Conservation (phyloP, 2,329 filamentous ascomycete genomes). For the Fusarium sublunatum region DNA sequence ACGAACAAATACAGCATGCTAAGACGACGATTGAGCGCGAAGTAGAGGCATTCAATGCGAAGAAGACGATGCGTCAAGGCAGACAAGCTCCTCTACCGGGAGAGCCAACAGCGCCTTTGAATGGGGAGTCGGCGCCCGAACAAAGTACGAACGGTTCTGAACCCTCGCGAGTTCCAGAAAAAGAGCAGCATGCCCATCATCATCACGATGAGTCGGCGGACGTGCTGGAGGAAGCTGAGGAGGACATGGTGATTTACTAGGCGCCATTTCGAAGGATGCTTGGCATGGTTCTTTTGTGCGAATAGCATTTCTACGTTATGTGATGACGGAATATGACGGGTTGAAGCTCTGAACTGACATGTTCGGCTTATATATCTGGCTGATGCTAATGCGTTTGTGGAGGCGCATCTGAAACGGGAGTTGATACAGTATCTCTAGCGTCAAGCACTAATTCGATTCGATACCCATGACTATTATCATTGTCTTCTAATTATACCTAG, state of each 20-base stretch:
- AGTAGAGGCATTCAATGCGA: slow-evolving; percentile 68
- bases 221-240: slow-evolving; percentile 83
- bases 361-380: not conserved
- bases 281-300: not conserved
- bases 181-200: slow-evolving; percentile 23
- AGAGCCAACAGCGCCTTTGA: slow-evolving; percentile 26
- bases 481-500: not conserved
- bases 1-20: slow-evolving; percentile 74
- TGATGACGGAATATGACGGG: not conserved
- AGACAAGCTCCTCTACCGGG: slow-evolving; percentile 8
- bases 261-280: not conserved
- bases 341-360: not conserved
- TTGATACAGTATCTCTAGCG: not conserved
- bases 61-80: slow-evolving; percentile 51
- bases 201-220: slow-evolving; percentile 77
- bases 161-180: slow-evolving; percentile 18
- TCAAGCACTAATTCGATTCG: slow-evolving; percentile 16
- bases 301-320: not conserved
- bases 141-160: slow-evolving; percentile 17
- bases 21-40: slow-evolving; percentile 74
- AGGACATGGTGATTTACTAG: slow-evolving; percentile 93
- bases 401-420: slow-evolving; percentile 16
- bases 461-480: slow-evolving; percentile 21
- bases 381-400: not conserved
- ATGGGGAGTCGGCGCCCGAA: slow-evolving; percentile 23